A percentile compares a stretch with the other conserved stretches of the same genome.
phyloP scores from a whole-genome alignment of 129 eudicot genomes.

The sunflower (Helianthus annuus) region HanXRQr2.0-SUNRISE NC_035449.2:672205-672704 shows the following conservation, averaged over 20 bases:
- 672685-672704: not conserved
- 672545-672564: conserved; percentile 48
- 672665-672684: not conserved
- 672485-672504: conserved; percentile 46
- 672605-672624: conserved; percentile 38
- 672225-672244: conserved; percentile 34
- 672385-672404: conserved; percentile 65
- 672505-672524: not conserved
- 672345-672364: conserved; percentile 59
- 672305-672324: not conserved
- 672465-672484: conserved; percentile 57
- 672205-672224: conserved; percentile 31
- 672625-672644: not conserved
- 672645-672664: conserved; percentile 29
- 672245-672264: conserved; percentile 53
- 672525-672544: not conserved
- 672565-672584: conserved; percentile 56
- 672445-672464: conserved; percentile 49
- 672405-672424: conserved; percentile 47
- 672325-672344: conserved; percentile 50
- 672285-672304: not conserved
- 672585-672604: conserved; percentile 58
- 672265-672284: not conserved
- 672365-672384: conserved; percentile 57
- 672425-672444: conserved; percentile 36